phyloP scores from a whole-genome alignment of 2,329 filamentous ascomycete genomes.

The Fusarium algeriense region DNA sequence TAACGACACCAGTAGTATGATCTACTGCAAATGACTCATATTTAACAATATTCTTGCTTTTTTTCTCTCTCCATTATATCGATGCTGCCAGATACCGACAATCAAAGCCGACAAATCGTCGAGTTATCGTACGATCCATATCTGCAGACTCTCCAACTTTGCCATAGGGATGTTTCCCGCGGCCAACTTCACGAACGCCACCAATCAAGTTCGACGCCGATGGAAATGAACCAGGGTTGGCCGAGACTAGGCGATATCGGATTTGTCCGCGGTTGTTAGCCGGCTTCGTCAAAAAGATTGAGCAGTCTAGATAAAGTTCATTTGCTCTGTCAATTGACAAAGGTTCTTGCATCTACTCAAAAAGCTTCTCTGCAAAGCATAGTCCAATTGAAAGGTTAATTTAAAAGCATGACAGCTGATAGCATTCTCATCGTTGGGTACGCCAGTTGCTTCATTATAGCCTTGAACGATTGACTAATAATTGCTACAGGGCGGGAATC shows the following conservation, averaged over 20 bases:
- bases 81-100: background rate
- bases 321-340: no score
- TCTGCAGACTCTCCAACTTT: background rate
- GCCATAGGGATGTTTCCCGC: background rate
- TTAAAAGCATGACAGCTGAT: no score
- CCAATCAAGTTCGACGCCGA: conserved; percentile 14
- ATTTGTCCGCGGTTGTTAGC: background rate
- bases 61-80: background rate
- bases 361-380: no score
- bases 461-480: background rate
- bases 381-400: no score
- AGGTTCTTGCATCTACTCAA: no score
- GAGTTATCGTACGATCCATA: background rate
- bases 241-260: background rate
- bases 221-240: background rate
- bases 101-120: no score
- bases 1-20: no score
- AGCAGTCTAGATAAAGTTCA: no score
- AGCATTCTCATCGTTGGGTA: conserved; percentile 6
- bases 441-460: accelerated
- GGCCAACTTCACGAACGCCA: background rate
- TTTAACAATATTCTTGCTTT: background rate
- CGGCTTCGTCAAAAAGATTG: background rate
- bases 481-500: background rate
- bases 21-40: background rate